Percentiles rank a stretch among this genome's conserved stretches.
These are phyloP conservation scores for Termitomyces sp. DNA, from an alignment of 768 basidiomycete species.

Conservation along the genomic window DNA sequence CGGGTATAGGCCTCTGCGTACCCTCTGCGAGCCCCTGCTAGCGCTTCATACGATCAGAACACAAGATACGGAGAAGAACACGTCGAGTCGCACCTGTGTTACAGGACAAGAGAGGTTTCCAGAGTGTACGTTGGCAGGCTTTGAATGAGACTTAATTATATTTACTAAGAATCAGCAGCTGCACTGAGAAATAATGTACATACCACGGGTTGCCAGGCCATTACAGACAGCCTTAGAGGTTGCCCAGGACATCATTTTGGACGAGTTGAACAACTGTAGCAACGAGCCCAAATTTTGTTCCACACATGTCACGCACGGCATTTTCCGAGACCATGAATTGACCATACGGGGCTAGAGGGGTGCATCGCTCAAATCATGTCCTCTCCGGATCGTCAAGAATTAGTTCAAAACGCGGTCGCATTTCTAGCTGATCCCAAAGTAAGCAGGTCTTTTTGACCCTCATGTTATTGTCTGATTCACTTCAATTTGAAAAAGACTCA, in stretches of 20 bases:
- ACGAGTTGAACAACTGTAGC: slow-evolving; percentile 10
- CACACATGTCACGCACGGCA: slow-evolving; percentile 12
- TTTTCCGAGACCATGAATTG: slow-evolving; percentile 17
- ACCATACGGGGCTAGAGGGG: slow-evolving; percentile 14
- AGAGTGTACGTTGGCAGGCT: slow-evolving; percentile 30
- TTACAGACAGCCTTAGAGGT: slow-evolving; percentile 44
- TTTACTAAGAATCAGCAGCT: neutral
- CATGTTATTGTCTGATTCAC: slow-evolving; percentile 5
- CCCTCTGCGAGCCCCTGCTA: slow-evolving; percentile 49
- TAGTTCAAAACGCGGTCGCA: slow-evolving; percentile 74
- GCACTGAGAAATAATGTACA: slow-evolving; percentile 5
- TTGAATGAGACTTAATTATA: slow-evolving; percentile 18
- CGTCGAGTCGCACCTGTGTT: slow-evolving; percentile 23
- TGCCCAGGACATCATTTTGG: slow-evolving; percentile 46
- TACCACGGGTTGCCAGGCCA: slow-evolving; percentile 41
- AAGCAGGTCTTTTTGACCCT: neutral
- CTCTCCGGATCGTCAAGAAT: slow-evolving; percentile 59
- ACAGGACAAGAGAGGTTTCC: slow-evolving; percentile 18
- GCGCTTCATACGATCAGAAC: neutral
- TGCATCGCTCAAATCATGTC: slow-evolving; percentile 11
- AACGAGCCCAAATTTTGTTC: slow-evolving; percentile 14
- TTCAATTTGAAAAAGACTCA: slow-evolving; percentile 52
- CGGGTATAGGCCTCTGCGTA: slow-evolving; percentile 80
- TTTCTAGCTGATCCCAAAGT: slow-evolving; percentile 88
- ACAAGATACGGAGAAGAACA: neutral